These are phyloP conservation scores for Artemisia princeps DNA, from an alignment of 140 eudicot genomes.

Conservation along the genomic window DNA sequence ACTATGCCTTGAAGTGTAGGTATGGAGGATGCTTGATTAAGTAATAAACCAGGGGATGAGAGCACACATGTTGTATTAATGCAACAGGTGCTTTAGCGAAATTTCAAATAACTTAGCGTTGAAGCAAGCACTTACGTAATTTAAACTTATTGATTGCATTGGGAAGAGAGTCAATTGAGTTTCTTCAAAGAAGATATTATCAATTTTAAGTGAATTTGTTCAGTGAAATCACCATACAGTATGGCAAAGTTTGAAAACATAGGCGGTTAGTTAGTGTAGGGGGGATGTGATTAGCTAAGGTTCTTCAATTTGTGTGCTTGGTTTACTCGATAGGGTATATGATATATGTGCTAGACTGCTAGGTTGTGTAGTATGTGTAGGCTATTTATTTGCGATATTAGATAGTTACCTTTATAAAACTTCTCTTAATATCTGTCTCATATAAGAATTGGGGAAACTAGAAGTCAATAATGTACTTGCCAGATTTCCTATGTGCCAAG, in stretches of 20 bases:
- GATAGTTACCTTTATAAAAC: not conserved
- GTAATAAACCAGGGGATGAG: not conserved
- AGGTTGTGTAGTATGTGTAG: not conserved
- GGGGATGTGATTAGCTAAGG: conserved; percentile 2
- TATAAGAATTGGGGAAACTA: too few relatives aligned
- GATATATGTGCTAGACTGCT: too few relatives aligned
- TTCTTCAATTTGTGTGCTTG: not conserved
- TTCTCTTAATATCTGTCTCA: not conserved
- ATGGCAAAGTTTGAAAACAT: conserved; percentile 2
- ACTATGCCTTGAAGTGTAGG: conserved; percentile 2
- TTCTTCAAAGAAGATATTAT: not conserved
- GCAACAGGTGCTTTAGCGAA: not conserved
- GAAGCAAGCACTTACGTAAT: too few relatives aligned
- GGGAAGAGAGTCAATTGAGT: too few relatives aligned
- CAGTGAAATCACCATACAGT: not conserved
- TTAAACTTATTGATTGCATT: too few relatives aligned
- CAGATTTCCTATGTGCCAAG: not conserved
- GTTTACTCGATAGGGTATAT: not conserved
- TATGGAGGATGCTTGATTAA: not conserved
- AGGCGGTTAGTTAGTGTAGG: not conserved
- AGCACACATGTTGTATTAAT: too few relatives aligned
- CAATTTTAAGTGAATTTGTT: not conserved
- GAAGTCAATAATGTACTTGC: too few relatives aligned
- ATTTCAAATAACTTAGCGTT: not conserved
- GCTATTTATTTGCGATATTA: conserved; percentile 2